A percentile compares a stretch with the other conserved stretches of the same genome.
These are phyloP conservation scores for Phytophthora pini DNA, from an alignment of 352 stramenopile species.

Conservation along the genomic window DNA sequence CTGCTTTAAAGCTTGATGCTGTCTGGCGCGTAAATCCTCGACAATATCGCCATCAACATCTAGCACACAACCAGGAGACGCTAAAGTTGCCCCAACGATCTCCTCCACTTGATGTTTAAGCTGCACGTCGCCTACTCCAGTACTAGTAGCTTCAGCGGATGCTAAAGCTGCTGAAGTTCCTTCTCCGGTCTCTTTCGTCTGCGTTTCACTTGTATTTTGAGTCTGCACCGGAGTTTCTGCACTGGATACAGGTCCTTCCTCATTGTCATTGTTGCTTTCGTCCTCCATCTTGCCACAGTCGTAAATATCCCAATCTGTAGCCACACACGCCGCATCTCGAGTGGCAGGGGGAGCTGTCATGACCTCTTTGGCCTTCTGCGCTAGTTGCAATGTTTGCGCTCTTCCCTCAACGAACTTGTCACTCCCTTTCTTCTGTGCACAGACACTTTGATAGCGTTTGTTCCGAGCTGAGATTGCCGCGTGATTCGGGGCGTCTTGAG, in stretches of 20 bases:
- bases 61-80: slow-evolving; percentile 79
- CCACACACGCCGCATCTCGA: slow-evolving; percentile 69
- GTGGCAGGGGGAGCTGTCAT: slow-evolving; percentile 84
- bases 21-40: slow-evolving; percentile 63
- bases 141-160: slow-evolving; percentile 16
- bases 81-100: slow-evolving; percentile 75
- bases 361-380: slow-evolving; percentile 84
- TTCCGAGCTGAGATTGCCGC: slow-evolving; percentile 55
- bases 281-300: slow-evolving; percentile 56
- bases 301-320: slow-evolving; percentile 90
- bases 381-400: slow-evolving; percentile 75
- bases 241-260: slow-evolving; percentile 14
- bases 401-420: slow-evolving; percentile 77
- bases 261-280: slow-evolving; percentile 34
- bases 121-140: slow-evolving; percentile 58
- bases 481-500: slow-evolving; percentile 59
- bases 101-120: slow-evolving; percentile 81
- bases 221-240: neutral
- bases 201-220: slow-evolving; percentile 19
- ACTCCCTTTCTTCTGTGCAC: slow-evolving; percentile 76
- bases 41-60: slow-evolving; percentile 84
- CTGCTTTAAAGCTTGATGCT: slow-evolving; percentile 42
- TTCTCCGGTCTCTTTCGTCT: slow-evolving; percentile 21
- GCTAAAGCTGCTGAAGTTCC: slow-evolving; percentile 8
- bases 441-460: slow-evolving; percentile 68